Evolutionary conservation across 257 asterid genomes (phyloP), one percentile per base, ranked within the genome.

Genomic region (Scutellaria barbata): DNA sequence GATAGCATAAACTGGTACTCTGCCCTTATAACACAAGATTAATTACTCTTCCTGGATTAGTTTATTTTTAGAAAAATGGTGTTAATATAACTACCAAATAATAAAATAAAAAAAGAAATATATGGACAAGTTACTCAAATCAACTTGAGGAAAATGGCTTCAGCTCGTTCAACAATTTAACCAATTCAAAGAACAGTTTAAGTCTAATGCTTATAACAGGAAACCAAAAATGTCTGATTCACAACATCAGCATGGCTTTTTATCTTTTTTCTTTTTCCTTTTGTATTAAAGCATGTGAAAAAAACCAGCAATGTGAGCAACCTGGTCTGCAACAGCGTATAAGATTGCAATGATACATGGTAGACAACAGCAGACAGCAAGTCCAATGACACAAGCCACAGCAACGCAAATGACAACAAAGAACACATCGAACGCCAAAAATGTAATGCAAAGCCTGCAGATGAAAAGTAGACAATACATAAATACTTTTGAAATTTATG

Each of bases 241-340:
- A 30, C 47, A 54, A 6, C 62, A 69, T 20, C 53, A 54, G 40
- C 14, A 40, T 39, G 13, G 18, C 2, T 51, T 52, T 8, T 14
- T 12, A 0, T 43, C 4, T 12, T 22, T 9, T 43, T 2, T 30
- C 5, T n/a, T 47, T 47, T 51, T 51, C 56, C 10, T 50, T 13
- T 74, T 45, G 82, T 51, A 67, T 7, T 20, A 33, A 12, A 81
- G 78, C 90, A 85, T 73, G 92, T 82, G 81, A 17, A 50, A 35
- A 48, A 18, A 55, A n/a, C n/a, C 64, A 11, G 59, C 48, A 30
- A 20, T 10, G 52, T 43, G 39, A 73, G 73, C 61, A 78, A 95
- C 99, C 99, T 95, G 99, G 74, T 95, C 99, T 5, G 97, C 99
- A 66, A 95, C 98, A 42, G 99, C 98, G 77, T 91, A 95, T 68